phyloP scores from a whole-genome alignment of 2,329 filamentous ascomycete genomes.

The Aspergillus ochraceoroseus region DNA sequence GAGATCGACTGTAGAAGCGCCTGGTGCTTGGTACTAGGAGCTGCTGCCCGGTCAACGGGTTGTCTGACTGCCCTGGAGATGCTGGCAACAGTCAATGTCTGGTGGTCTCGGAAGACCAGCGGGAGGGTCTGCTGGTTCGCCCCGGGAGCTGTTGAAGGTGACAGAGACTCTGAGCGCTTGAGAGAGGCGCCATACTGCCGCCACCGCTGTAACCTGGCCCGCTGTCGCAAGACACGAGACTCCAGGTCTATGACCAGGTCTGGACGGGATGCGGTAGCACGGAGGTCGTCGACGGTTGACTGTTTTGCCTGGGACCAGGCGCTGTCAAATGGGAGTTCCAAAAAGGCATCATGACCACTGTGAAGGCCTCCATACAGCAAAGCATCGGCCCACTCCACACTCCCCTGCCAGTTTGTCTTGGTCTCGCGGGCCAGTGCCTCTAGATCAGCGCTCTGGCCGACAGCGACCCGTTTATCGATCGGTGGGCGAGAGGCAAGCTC shows the following conservation, averaged over 20 bases:
- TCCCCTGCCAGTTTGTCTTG: conserved; percentile 71
- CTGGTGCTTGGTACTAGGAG: conserved; percentile 28
- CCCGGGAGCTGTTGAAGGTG: conserved; percentile 4
- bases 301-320: conserved; percentile 66
- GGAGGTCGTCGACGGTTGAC: conserved; percentile 47
- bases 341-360: conserved; percentile 55
- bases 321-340: conserved; percentile 62
- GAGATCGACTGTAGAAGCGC: conserved; percentile 34
- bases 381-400: conserved; percentile 66
- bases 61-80: conserved; percentile 35
- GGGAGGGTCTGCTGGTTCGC: conserved; percentile 17
- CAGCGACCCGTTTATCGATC: conserved; percentile 18
- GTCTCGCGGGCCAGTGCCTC: conserved; percentile 46
- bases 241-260: conserved; percentile 64
- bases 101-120: conserved; percentile 36
- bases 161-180: conserved; percentile 8
- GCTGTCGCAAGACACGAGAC: conserved; percentile 60
- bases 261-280: conserved; percentile 18
- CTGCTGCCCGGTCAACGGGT: conserved; percentile 20
- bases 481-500: conserved; percentile 45
- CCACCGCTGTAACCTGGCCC: conserved; percentile 67
- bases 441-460: conserved; percentile 41
- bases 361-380: conserved; percentile 63
- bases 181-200: conserved; percentile 55
- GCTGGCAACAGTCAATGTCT: conserved; percentile 37